A percentile compares a stretch with the other conserved stretches of the same genome.
Evolutionary conservation across 768 basidiomycete genomes (phyloP).

Genomic region (Leucogyrophana mollusca): DNA sequence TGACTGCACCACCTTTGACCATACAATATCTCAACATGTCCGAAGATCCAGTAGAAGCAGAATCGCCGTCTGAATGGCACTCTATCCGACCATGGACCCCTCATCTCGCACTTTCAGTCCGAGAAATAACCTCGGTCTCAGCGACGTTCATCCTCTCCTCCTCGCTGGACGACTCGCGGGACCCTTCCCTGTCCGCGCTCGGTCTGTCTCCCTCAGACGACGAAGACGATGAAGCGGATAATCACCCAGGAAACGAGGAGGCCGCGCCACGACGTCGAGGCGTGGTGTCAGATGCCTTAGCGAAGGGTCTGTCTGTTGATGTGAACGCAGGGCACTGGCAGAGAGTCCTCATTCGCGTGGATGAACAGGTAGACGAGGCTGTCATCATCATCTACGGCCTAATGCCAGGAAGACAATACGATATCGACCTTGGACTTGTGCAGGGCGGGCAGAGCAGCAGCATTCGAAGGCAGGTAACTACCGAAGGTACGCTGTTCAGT

Average conservation of each 20-base stretch:
- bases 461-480: conserved; percentile 64
- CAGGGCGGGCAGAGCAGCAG: conserved; percentile 50
- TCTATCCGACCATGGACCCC: conserved; percentile 76
- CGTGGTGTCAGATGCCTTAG: conserved; percentile 64
- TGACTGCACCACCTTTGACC: too few species aligned
- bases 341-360: conserved; percentile 73
- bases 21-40: too few species aligned
- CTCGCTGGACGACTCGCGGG: conserved; percentile 39
- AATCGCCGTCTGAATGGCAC: conserved; percentile 49
- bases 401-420: conserved; percentile 86
- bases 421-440: conserved; percentile 80
- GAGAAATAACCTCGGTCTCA: conserved; percentile 84
- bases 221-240: conserved; percentile 35
- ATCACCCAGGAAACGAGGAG: conserved; percentile 30
- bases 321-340: conserved; percentile 82
- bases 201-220: conserved; percentile 29
- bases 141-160: conserved; percentile 76
- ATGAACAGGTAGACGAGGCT: conserved; percentile 82
- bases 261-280: conserved; percentile 32
- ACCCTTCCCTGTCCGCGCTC: conserved; percentile 41
- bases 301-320: conserved; percentile 74
- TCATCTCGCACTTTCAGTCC: conserved; percentile 65
- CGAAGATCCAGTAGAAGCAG: neutral
- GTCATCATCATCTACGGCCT: conserved; percentile 90
- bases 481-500: conserved; percentile 46